Evolutionary conservation across 2,329 filamentous ascomycete genomes (phyloP).

Genomic region (Colletotrichum euphorbiae): DNA sequence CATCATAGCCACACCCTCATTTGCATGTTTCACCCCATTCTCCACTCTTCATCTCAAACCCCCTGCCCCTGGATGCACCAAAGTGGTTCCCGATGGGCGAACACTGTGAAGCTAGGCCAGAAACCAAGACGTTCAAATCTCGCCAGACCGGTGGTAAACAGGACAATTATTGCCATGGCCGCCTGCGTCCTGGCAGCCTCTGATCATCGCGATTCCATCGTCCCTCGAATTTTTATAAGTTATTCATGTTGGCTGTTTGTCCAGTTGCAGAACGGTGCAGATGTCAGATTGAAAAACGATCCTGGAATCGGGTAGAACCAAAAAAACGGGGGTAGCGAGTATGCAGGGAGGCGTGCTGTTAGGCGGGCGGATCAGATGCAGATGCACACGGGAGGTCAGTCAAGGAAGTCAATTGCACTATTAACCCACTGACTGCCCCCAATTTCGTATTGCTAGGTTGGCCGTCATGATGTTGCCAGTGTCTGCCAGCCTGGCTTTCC

Average conservation of each 20-base stretch:
- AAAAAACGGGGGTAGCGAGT: conserved; percentile 28
- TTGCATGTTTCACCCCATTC: background rate
- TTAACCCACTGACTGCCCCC: conserved; percentile 24
- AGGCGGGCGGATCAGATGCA: conserved; percentile 3
- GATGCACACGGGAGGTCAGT: background rate
- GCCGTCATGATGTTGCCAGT: conserved; percentile 14
- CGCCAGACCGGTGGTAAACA: conserved; percentile 41
- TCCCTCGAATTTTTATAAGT: background rate
- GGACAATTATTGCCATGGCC: conserved; percentile 27
- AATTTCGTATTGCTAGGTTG: background rate
- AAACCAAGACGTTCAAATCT: conserved; percentile 46
- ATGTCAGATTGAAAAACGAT: background rate
- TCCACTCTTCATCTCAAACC: conserved; percentile 33
- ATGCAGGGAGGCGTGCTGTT: background rate
- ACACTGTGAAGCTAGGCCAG: conserved; percentile 38
- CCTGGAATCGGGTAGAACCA: background rate
- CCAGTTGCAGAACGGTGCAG: conserved; percentile 11
- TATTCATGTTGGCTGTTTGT: background rate
- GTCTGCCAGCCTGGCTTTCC: conserved; percentile 1
- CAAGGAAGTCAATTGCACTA: background rate
- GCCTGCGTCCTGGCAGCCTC: conserved; percentile 17
- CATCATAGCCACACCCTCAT: conserved; percentile 6
- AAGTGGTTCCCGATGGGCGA: conserved; percentile 37
- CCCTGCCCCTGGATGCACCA: conserved; percentile 37
- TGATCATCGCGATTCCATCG: conserved; percentile 23